These are phyloP conservation scores for Poa annua DNA, from an alignment of 176 grass and related monocot species.

Conservation along the genomic window DNA sequence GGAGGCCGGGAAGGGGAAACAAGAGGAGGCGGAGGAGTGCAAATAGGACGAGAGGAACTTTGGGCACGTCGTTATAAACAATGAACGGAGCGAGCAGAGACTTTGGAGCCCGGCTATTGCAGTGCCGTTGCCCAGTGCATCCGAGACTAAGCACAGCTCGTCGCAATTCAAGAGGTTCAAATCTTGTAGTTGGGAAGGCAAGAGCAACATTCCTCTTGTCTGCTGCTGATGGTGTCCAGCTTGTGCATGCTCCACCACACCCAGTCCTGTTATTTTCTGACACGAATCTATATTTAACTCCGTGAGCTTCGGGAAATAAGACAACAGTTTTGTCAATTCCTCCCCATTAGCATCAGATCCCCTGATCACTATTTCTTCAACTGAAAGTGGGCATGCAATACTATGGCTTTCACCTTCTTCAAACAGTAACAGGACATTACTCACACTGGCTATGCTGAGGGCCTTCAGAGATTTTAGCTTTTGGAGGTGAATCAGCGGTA, in stretches of 20 bases:
- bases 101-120: background rate
- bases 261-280: background rate
- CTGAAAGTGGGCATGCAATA: background rate
- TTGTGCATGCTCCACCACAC: too few species aligned
- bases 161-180: accelerated
- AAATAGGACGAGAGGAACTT: background rate
- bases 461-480: background rate
- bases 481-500: background rate
- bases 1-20: background rate
- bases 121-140: background rate
- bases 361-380: accelerated
- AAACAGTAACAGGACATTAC: too few species aligned
- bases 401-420: background rate
- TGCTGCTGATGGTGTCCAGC: too few species aligned
- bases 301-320: background rate
- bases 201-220: background rate
- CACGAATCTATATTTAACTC: too few species aligned
- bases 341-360: background rate
- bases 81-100: background rate
- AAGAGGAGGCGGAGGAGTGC: background rate
- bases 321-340: background rate
- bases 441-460: accelerated
- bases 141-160: background rate
- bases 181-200: background rate
- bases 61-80: accelerated